Base-by-base conservation (phyloP, 2,329 filamentous ascomycete species). In the Sporothrix inflata region DNA sequence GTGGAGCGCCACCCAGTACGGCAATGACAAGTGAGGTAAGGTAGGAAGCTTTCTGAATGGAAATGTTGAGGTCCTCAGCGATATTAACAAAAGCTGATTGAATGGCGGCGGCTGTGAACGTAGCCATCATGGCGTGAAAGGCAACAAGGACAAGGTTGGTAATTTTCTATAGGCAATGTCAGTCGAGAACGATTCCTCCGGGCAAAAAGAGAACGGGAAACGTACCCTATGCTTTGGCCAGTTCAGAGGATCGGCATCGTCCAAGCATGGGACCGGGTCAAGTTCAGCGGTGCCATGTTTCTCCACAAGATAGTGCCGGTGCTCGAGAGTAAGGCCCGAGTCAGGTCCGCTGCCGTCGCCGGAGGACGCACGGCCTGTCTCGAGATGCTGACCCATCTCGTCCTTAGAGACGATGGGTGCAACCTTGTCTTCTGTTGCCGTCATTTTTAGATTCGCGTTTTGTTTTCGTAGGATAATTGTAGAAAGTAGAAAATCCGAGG, bases 71-170 rank as follows among this genome's bases (percentile, higher is more conserved):
- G 61, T 89, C 86, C 40, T 81, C 78, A 1, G 86, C 82, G 30
- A 89, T 88, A n/a, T 82, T 80, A 60, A 84, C 82, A 75, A 85
- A 89, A 3, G 86, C 87, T 2, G 85, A 84, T 72, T 87, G 85
- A 74, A 89, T 87, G 4, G 83, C 79, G 0, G 86, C 82, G 0
- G 87, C 86, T 0, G 82, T 86, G 74, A 89, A 88, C 0, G 85
- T 86, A 55, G 83, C 82, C 84, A 89, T 89, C 78, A 85, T 84
- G 40, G 86, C 85, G 71, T 89, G 86, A 75, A 87, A 87, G 0
- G 86, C 84, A 16, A 89, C 86, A 11, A 89, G 82, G 9, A 83
- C 70, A 0, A 90, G 79, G 72, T 89, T 88, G 71, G 80, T 72
- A 0, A 81, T 77, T 83, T 88, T 89, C 85, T 87, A 34, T 6